Conservation (phyloP, 495 filamentous ascomycete genomes). For the Chaetomium fimeti region DNA sequence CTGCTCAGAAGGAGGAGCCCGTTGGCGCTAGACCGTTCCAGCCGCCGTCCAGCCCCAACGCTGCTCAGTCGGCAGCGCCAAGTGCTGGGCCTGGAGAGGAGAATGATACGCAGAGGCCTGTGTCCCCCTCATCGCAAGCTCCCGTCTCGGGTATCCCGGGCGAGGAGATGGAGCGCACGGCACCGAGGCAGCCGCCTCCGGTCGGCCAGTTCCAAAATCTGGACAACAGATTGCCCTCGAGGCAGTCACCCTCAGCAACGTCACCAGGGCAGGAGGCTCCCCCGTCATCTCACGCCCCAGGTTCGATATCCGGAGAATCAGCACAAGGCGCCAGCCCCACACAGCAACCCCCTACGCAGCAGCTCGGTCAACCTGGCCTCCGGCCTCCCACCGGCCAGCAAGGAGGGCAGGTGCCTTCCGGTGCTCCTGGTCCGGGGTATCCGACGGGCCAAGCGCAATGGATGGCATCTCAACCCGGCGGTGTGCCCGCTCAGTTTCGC, state of each 20-base stretch:
- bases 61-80: neutral
- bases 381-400: conserved; percentile 6
- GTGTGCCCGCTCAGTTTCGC: conserved; percentile 9
- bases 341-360: conserved; percentile 11
- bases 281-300: neutral
- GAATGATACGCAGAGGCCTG: neutral
- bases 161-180: conserved; percentile 11
- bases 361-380: conserved; percentile 17
- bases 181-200: neutral
- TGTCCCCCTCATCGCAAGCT: conserved; percentile 11
- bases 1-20: conserved; percentile 15
- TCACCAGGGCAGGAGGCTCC: conserved; percentile 2
- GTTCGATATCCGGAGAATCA: conserved; percentile 8
- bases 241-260: conserved; percentile 13
- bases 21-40: conserved; percentile 19
- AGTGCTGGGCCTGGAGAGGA: neutral
- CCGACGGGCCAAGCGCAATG: conserved; percentile 9
- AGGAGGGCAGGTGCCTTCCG: neutral
- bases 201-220: neutral
- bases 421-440: neutral
- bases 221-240: conserved; percentile 2
- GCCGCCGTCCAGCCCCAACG: neutral
- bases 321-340: neutral
- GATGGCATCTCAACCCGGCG: conserved; percentile 9
- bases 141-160: conserved; percentile 4